Base-by-base conservation (phyloP, 164 flowering plant species). In the Piper betle region DNA sequence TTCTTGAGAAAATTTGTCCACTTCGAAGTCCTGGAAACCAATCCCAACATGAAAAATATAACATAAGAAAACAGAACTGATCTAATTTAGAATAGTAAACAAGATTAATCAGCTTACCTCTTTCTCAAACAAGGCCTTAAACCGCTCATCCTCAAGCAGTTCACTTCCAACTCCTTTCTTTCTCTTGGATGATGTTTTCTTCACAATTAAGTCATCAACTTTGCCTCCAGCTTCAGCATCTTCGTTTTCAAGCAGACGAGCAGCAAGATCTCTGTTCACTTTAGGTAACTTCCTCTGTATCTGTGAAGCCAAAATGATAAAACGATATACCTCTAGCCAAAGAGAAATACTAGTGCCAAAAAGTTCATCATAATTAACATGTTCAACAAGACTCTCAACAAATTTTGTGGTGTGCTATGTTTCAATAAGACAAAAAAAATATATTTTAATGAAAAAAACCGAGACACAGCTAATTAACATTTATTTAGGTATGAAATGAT, bases 281-380 rank as follows among this genome's bases (percentile, higher is more conserved):
- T 88, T 90, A 57, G 97, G 99, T 53, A 93, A 69, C 66, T 76
- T 90, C 64, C 75, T 82, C 74, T 75, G 78, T 4, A 79, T 68
- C 99, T 93, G 90, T 68, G 40, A 54, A 6, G 50, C 7, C 10
- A 46, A 46, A 6, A 15, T 2, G 15, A 15, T 46, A 46, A 12
- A 46, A 15, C 11, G 15, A 46, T 10, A 46, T 42, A 42, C 11
- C 9, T 42, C 2, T 25, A 25, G 33, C 33, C 33, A 25, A 25
- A 25, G 33, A 25, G 33, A 25, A 25, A 25, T 25, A 25, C 33
- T 25, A 25, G 33, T 25, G 33, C 33, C 33, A 25, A 25, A 25
- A 25, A 25, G 33, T 25, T 25, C 33, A 25, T 25, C 33, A 25
- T 25, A 25, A 25, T 25, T 25, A 25, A 25, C 33, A 25, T 25